Evolutionary conservation across 1,284 basidiomycete species (phyloP).

Genomic region (Trametes sp.): DNA sequence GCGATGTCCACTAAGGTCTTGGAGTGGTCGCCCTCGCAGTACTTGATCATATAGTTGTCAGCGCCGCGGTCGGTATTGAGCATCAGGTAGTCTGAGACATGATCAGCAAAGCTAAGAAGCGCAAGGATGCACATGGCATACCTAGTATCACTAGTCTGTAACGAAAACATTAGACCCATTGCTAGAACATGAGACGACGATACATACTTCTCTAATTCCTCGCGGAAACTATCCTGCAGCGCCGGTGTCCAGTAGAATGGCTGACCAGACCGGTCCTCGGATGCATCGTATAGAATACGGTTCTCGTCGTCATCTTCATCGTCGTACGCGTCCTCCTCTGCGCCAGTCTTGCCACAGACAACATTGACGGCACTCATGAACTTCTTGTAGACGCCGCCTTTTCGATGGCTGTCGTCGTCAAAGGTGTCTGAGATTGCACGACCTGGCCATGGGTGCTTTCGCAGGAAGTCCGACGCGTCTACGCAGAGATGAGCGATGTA

Average conservation of each 20-base stretch:
- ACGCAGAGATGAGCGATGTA: neutral
- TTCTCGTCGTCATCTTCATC: slow-evolving; percentile 76
- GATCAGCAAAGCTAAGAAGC: neutral
- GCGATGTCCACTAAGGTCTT: slow-evolving; percentile 78
- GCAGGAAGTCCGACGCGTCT: slow-evolving; percentile 90
- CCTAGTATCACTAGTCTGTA: slow-evolving; percentile 82
- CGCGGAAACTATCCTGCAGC: slow-evolving; percentile 82
- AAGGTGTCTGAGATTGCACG: slow-evolving; percentile 84
- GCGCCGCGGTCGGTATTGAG: slow-evolving; percentile 86
- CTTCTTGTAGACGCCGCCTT: slow-evolving; percentile 67
- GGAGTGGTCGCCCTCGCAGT: slow-evolving; percentile 79
- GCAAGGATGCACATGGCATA: slow-evolving; percentile 38
- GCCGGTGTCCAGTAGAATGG: slow-evolving; percentile 84
- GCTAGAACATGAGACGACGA: slow-evolving; percentile 7
- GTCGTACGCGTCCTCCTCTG: slow-evolving; percentile 71
- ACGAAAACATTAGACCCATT: neutral
- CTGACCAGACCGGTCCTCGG: slow-evolving; percentile 58
- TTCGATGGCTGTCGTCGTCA: slow-evolving; percentile 80
- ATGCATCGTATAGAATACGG: slow-evolving; percentile 66
- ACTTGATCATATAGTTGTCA: slow-evolving; percentile 91
- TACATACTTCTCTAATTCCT: slow-evolving; percentile 86
- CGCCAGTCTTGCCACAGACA: slow-evolving; percentile 82
- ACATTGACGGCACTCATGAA: slow-evolving; percentile 73
- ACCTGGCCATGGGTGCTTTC: slow-evolving; percentile 88
- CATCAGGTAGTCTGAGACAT: slow-evolving; percentile 80